Evolutionary conservation across 1,284 basidiomycete species (phyloP).

Genomic region (Peniophora sp.): DNA sequence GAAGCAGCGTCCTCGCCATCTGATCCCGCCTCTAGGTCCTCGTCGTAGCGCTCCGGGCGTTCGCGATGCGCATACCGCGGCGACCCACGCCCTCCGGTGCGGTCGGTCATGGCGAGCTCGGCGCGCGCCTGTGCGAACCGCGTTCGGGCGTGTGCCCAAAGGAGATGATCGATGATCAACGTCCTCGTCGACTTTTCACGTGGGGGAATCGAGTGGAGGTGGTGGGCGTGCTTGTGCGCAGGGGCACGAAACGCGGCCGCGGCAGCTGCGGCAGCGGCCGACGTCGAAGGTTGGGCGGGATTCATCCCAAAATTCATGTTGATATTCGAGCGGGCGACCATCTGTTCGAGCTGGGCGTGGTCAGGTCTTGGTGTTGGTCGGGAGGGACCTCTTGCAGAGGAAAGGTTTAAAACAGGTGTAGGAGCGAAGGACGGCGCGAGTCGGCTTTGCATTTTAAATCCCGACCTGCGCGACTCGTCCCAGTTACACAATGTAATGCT

Average conservation of each 20-base stretch:
- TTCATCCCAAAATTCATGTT: no score
- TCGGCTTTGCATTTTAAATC: no score
- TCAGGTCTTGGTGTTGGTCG: no score
- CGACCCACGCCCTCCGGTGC: constrained; percentile 55
- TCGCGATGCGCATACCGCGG: constrained; percentile 49
- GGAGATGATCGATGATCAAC: constrained; percentile 75
- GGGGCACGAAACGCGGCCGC: constrained; percentile 39
- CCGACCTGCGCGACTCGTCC: no score
- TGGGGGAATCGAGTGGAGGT: constrained; percentile 69
- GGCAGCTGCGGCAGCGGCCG: neutral
- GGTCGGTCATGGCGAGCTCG: constrained; percentile 75
- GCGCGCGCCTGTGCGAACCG: constrained; percentile 73
- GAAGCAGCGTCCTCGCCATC: constrained; percentile 53
- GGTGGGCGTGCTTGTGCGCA: constrained; percentile 66
- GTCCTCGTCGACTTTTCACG: constrained; percentile 74
- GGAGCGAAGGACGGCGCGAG: no score
- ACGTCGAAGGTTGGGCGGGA: no score
- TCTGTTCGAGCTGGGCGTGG: no score
- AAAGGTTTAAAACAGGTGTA: no score
- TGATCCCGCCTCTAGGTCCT: constrained; percentile 56
- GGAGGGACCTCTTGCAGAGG: no score
- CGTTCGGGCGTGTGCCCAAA: constrained; percentile 77
- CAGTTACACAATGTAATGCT: no score
- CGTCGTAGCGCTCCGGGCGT: constrained; percentile 66
- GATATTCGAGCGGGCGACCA: no score